Base-by-base conservation (phyloP, 352 stramenopile genomes). In the Phytopythium kandeliae region DNA sequence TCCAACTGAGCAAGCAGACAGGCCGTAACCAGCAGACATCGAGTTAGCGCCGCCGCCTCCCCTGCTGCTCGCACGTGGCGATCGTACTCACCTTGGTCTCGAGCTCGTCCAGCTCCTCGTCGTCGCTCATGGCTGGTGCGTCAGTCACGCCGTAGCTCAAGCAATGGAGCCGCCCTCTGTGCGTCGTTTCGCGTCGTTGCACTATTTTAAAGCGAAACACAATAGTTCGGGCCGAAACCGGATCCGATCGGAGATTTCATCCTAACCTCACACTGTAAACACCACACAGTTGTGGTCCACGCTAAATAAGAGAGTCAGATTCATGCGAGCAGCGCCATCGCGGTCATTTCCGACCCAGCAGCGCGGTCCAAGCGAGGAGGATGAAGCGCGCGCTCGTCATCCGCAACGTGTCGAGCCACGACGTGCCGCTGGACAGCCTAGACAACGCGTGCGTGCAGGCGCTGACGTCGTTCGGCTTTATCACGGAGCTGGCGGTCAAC, bases 361-460 rank as follows among this genome's bases (percentile, higher is more conserved):
- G n/a, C n/a, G n/a, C n/a, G n/a, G n/a, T n/a, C n/a, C n/a, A n/a
- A n/a, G 31, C 7, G 28, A 1, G 21, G 17, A 43, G 2, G 11
- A 91, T 91, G 79, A 91, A 91, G 73, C 73, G 77, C 8, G 79
- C 71, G 54, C 65, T 91, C 9, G 73, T 91, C 62, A 86, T 91
- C 61, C 77, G 79, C 52, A 86, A 87, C 52, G 77, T 87, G 34
- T 63, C 74, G 51, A 85, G 70, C 58, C 71, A 85, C 51, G 73
- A 88, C 51, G 71, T 87, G 57, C 79, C 77, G 28, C 67, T 91
- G 16, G 79, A 91, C 60, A 74, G 59, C 35, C 69, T 88, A 44
- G 79, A 91, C 57, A 85, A 87, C 55, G 77, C 74, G n/a, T 89
- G 74, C 45, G 76, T 91, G 24, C 74, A 86, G 53, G 67, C 70